Evolutionary conservation across 2,329 filamentous ascomycete species (phyloP), one percentile per base, ranked within the genome.

Genomic region (Aspergillus pseudonomiae): DNA sequence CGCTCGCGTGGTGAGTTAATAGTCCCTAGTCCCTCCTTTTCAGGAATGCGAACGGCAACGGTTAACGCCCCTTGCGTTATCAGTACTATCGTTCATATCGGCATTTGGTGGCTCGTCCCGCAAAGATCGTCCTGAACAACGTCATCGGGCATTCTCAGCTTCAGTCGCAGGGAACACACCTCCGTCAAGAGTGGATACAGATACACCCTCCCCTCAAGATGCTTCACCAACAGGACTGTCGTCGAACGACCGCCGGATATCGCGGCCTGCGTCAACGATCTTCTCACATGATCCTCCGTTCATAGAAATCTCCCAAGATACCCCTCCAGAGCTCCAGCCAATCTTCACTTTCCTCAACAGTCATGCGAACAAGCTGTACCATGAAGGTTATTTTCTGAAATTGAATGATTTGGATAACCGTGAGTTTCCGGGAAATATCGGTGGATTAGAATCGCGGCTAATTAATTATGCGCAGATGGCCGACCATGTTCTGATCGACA

Each of bases 381-480:
- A 97, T 71, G 95, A 99, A 80, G 95, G 95, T 43, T 99, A 98
- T 75, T 98, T 99, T 70, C 81, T 99, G 71, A 99, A 98, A 80
- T 83, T 99, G 56, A 94, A 97, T 77, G 95, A 99, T 78, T 89
- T 97, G 70, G 96, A 98, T 74, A 90, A 89, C 61, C 89, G 94
- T 97, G 86, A 71, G 92, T 87, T 45, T 32, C 55, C 26, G n/a
- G 30, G 53, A 28, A 54, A n/a, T 30, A 12, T 34, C n/a, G 39
- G 30, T 34, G 48, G 36, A 26, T 24, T 19, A n/a, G 34, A 21
- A 53, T 59, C 50, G 24, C 11, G 57, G 63, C 78, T 82, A 72
- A 83, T 63, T 12, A 30, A 32, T 39, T 53, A 54, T 60, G 63
- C 59, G 30, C 77, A 97, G 93, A 94, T 79, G 95, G 95, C 57